Percentiles rank a stretch among this genome's conserved stretches.
These are phyloP conservation scores for Colletotrichum sp. DNA, from an alignment of 2,329 filamentous ascomycete species.

Conservation along the genomic window DNA sequence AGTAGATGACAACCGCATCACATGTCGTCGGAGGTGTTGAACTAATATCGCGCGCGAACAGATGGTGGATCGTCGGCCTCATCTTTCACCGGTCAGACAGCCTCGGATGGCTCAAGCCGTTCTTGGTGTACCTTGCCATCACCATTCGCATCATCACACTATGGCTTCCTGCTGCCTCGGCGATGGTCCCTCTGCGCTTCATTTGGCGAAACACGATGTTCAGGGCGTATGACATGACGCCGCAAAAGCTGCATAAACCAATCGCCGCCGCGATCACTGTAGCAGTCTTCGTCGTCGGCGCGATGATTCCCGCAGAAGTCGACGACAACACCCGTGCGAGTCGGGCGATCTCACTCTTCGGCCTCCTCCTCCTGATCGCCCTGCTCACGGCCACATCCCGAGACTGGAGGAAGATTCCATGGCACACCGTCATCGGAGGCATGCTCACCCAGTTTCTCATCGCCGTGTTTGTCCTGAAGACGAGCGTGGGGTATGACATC, in stretches of 20 bases:
- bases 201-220: neutral
- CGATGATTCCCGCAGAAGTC: slow-evolving; percentile 12
- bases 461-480: slow-evolving; percentile 13
- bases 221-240: slow-evolving; percentile 7
- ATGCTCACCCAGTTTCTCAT: slow-evolving; percentile 16
- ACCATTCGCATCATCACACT: slow-evolving; percentile 59
- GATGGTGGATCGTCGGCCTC: slow-evolving; percentile 18
- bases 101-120: slow-evolving; percentile 66
- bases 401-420: slow-evolving; percentile 15
- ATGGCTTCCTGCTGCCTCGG: slow-evolving; percentile 11
- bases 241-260: slow-evolving; percentile 8
- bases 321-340: slow-evolving; percentile 13
- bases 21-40: neutral
- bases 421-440: slow-evolving; percentile 17
- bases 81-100: slow-evolving; percentile 8
- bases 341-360: slow-evolving; percentile 10
- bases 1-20: neutral
- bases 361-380: slow-evolving; percentile 8
- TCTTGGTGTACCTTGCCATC: slow-evolving; percentile 68
- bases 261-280: slow-evolving; percentile 6
- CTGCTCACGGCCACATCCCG: slow-evolving; percentile 8
- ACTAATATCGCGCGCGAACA: neutral
- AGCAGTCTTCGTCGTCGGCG: slow-evolving; percentile 5
- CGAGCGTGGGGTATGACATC: slow-evolving; percentile 56
- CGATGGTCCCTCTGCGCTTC: slow-evolving; percentile 10